These are phyloP conservation scores for Puccinellia tenuiflora DNA, from an alignment of 176 grass and related monocot genomes.

Conservation along the genomic window DNA sequence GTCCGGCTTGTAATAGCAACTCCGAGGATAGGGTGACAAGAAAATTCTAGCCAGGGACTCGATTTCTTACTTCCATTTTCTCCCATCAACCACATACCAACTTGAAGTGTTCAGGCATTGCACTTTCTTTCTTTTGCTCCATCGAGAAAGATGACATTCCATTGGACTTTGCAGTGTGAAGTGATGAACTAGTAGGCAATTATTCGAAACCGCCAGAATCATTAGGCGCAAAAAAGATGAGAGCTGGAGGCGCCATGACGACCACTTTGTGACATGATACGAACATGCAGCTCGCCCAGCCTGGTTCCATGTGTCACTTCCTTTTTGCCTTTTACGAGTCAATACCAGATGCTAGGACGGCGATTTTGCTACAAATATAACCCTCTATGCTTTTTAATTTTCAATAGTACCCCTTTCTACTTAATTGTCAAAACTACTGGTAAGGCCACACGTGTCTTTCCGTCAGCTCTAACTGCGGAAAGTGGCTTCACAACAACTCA, in stretches of 20 bases:
- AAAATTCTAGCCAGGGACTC: too few relatives aligned
- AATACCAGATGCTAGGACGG: too few relatives aligned
- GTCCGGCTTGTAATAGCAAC: background rate
- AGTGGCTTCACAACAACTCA: too few relatives aligned
- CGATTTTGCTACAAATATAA: too few relatives aligned
- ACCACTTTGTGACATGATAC: constrained; percentile 1
- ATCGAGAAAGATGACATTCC: background rate
- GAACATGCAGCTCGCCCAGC: background rate
- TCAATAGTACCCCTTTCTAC: too few relatives aligned
- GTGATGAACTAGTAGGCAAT: background rate
- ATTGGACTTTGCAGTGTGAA: constrained; percentile 27
- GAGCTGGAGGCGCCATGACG: background rate
- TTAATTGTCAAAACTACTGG: too few relatives aligned
- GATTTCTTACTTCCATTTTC: too few relatives aligned
- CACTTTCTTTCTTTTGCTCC: background rate
- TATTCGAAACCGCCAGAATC: background rate
- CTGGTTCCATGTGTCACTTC: background rate
- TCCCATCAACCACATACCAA: background rate
- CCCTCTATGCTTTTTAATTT: too few relatives aligned
- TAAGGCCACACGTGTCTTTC: too few relatives aligned
- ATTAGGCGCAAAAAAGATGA: background rate
- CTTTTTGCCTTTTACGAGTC: too few relatives aligned
- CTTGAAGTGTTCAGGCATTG: background rate
- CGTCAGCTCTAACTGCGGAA: too few relatives aligned
- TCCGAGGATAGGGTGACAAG: background rate